A percentile compares a stretch with the other conserved stretches of the same genome.
These are phyloP conservation scores for Zymoseptoria pseudotritici DNA, from an alignment of 2,329 filamentous ascomycete genomes.

Conservation along the genomic window DNA sequence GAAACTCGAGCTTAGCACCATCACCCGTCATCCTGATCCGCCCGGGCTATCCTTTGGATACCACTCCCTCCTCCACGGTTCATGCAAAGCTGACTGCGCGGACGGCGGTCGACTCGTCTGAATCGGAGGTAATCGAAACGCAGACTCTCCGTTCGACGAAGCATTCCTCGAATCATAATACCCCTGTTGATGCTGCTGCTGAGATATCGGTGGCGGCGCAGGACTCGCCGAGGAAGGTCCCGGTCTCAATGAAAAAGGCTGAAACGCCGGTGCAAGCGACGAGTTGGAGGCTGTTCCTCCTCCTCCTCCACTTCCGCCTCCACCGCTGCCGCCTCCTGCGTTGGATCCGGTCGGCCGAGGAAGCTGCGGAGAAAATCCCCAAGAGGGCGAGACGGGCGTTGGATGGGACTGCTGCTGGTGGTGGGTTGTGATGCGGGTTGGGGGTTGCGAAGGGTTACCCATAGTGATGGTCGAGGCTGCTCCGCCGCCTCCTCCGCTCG, in stretches of 20 bases:
- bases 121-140: conserved; percentile 2
- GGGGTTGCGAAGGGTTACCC: background rate
- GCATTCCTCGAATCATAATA: background rate
- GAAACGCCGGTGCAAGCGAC: conserved; percentile 1
- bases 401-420: background rate
- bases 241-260: conserved; percentile 2
- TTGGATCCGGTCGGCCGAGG: background rate
- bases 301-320: background rate
- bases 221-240: background rate
- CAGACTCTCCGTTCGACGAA: background rate
- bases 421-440: background rate
- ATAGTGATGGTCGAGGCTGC: background rate
- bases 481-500: background rate
- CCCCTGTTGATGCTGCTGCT: background rate
- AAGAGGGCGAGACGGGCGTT: background rate
- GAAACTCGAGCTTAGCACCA: no score
- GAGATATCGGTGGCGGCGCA: background rate
- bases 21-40: background rate
- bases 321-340: background rate
- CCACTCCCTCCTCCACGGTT: background rate
- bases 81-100: background rate
- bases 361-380: background rate
- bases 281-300: background rate
- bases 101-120: background rate
- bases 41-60: background rate